A percentile compares a stretch with the other conserved stretches of the same genome.
These are phyloP conservation scores for Yamadazyma friedrichii DNA, from an alignment of 1,139 yeast genomes.

Conservation along the genomic window DNA sequence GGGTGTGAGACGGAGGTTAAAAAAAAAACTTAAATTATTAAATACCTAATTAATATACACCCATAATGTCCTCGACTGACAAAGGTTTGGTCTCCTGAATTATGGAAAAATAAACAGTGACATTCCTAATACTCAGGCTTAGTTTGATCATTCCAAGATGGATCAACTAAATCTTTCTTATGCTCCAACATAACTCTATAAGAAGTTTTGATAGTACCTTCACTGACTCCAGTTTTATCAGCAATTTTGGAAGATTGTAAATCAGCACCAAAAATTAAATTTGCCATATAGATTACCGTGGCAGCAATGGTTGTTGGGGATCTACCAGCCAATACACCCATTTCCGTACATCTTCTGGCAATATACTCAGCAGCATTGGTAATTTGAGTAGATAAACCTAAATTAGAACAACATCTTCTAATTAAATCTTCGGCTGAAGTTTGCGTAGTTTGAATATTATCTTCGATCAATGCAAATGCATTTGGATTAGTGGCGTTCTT, in stretches of 20 bases:
- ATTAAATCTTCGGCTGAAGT: conserved; percentile 93
- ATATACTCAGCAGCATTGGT: conserved; percentile 93
- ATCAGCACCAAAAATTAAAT: conserved; percentile 73
- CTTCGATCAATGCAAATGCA: conserved; percentile 35
- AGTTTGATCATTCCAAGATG: conserved; percentile 50
- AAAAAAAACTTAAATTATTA: no score
- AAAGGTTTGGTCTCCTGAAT: no score
- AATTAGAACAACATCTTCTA: conserved; percentile 92
- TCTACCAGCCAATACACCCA: conserved; percentile 93
- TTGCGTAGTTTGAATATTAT: conserved; percentile 77
- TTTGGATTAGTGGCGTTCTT: conserved; percentile 52
- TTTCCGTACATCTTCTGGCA: conserved; percentile 84
- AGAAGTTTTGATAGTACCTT: conserved; percentile 93
- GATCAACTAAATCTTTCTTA: conserved; percentile 71
- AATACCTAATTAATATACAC: background rate
- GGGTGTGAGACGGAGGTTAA: no score
- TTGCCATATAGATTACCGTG: conserved; percentile 93
- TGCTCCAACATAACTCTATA: conserved; percentile 81
- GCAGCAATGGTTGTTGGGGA: conserved; percentile 98
- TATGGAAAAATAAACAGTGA: background rate
- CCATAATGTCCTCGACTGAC: no score
- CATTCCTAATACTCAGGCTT: conserved; percentile 3
- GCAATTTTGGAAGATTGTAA: conserved; percentile 77
- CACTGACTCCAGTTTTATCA: conserved; percentile 96
- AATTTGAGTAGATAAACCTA: conserved; percentile 81